Conservation (phyloP, 2,329 filamentous ascomycete genomes). For the Nemania sp. region DNA sequence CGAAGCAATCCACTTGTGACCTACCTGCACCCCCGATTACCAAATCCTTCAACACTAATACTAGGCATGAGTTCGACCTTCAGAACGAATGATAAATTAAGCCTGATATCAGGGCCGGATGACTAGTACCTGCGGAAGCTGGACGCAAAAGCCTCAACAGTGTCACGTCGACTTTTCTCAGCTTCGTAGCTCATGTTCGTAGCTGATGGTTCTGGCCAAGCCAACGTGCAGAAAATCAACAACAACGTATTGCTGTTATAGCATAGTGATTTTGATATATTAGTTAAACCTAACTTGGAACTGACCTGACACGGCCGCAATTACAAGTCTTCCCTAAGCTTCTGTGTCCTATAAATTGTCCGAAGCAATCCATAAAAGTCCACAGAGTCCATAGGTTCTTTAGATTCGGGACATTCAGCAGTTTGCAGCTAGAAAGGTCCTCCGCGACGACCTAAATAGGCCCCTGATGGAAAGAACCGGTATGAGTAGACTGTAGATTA, state of each 20-base stretch:
- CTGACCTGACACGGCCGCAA: conserved; percentile 53
- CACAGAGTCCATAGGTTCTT: conserved; percentile 38
- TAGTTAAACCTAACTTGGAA: conserved; percentile 51
- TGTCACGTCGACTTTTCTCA: too few species aligned
- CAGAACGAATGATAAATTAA: too few species aligned
- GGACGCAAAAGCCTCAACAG: too few species aligned
- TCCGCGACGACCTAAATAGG: conserved; percentile 28
- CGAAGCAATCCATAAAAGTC: conserved; percentile 39
- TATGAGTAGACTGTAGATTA: conserved; percentile 36
- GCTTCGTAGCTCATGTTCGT: too few species aligned
- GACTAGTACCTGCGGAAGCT: too few species aligned
- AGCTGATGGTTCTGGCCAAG: too few species aligned
- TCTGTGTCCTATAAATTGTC: conserved; percentile 33
- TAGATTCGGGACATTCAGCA: conserved; percentile 40
- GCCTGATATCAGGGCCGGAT: too few species aligned
- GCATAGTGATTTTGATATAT: conserved; percentile 46
- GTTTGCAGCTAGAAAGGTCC: conserved; percentile 27
- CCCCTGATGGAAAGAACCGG: conserved; percentile 38
- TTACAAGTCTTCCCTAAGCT: conserved; percentile 43
- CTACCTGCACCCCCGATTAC: too few species aligned
- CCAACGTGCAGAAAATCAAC: conserved; percentile 49
- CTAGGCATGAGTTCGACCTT: too few species aligned
- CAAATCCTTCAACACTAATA: too few species aligned
- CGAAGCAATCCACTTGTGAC: too few species aligned
- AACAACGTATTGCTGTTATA: conserved; percentile 46